Base-by-base conservation (phyloP, 768 basidiomycete genomes). In the Phylloporus rhodoxanthus region DNA sequence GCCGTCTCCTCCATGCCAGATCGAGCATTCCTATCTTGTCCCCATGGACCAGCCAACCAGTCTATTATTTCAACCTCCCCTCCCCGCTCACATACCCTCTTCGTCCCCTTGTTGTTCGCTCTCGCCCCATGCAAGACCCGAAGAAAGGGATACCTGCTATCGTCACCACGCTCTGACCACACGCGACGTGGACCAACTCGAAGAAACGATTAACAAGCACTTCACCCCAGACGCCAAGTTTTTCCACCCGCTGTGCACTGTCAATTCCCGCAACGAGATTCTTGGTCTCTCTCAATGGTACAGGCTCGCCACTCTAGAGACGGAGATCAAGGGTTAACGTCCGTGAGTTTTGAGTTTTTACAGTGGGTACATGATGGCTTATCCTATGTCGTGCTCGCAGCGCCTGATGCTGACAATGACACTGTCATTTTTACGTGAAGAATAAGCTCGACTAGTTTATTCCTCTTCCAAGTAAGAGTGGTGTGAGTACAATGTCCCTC, bases 271-370 rank as follows among this genome's bases (percentile, higher is more conserved):
- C 46, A 75, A 79, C 15, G 65, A 68, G 19, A 68, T 85, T 21
- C 68, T 84, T 3, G 60, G 79, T 10, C 72, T 85, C 29, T 83
- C 60, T 60, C 80, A 83, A 75, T 85, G 81, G 80, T 82, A 82
- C 60, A 79, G 83, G 43, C 69, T 85, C 29, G 63, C 82, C 59
- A 83, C 80, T 11, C 84, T 82, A 0, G 53, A 63, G 21, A 70
- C 77, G 19, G 63, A 73, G 9, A 54, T 77, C 30, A 53, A 68
- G 2, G 68, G 2, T 59, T 67, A 10, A 60, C 47, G 69, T 79
- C 49, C 70, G 79, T 78, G 45, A 67, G 76, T 68, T 39, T 44
- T 21, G 7, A n/a, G 3, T 23, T 14, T 0, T 29, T 8, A 23
- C 9, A 29, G 28, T 10, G 15, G 21, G 1, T 8, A 4, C 23